Base-by-base conservation (phyloP, 2,329 filamentous ascomycete species). In the Trichophyton verrucosum region DNA sequence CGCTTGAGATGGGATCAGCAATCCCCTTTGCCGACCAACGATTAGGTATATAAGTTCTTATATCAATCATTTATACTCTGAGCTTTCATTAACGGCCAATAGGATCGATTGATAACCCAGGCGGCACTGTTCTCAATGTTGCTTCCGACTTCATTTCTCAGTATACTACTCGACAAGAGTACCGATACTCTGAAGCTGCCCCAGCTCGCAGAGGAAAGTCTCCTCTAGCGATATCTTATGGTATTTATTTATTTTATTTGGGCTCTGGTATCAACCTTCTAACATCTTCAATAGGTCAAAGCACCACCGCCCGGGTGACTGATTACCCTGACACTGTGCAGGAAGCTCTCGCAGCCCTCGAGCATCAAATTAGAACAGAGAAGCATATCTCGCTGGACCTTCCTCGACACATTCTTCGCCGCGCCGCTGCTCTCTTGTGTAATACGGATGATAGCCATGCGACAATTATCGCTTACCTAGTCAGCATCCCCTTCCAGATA, bases 141-240 rank as follows among this genome's bases (percentile, higher is more conserved):
- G 91, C 89, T 0, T 97, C 94, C 1, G 92, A 97, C 71, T 96
- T 99, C 68, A 85, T 99, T 70, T 91, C 94, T 1, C 92, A 99
- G 70, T 99, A 99, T 72, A 97, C 92, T 2, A 95, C 91, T 27
- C 87, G 94, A 42, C 95, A 99, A 71, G 91, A 96, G 70, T 99
- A 99, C 73, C 86, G 91, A 61, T 92, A 92, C 69, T 85, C 90
- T 9, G 90, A 96, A 70, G 82, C 84, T 1, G 63, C 66, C 9
- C 36, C 60, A 15, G 40, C 47, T 17, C 38, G 49, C 9, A 17
- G 57, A 47, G 58, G 57, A 30, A 60, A 47, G 27, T 36, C 38
- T 22, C 58, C 40, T 8, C 55, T 49, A 44, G 22, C 44, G n/a
- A 33, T 60, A 15, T 33, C 40, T 20, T 24, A 36, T 13, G 47